Evolutionary conservation across 805 yeast species (phyloP).

Genomic region (Candida glaebosa): DNA sequence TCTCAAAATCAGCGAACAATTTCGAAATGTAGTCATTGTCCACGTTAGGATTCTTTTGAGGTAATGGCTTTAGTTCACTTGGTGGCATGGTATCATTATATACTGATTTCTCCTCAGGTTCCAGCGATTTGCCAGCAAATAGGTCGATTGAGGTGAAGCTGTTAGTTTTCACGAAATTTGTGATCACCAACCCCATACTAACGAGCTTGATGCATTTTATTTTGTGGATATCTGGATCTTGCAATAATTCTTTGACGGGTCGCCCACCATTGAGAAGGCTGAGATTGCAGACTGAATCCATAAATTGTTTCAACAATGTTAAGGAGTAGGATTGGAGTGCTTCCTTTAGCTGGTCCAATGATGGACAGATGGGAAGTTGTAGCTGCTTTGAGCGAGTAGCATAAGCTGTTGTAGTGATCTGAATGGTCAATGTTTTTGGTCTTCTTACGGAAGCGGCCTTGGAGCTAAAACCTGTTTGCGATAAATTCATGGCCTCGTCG

Average conservation of each 20-base stretch:
- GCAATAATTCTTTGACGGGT: slow-evolving; percentile 14
- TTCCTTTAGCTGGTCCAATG: slow-evolving; percentile 33
- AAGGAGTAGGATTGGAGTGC: slow-evolving; percentile 27
- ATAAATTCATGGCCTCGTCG: slow-evolving; percentile 50
- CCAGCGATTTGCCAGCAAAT: slow-evolving; percentile 14
- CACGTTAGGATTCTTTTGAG: neutral
- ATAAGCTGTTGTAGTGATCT: slow-evolving; percentile 21
- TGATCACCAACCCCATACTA: slow-evolving; percentile 48
- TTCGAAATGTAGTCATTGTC: slow-evolving; percentile 12
- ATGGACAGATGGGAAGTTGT: slow-evolving; percentile 31
- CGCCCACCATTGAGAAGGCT: slow-evolving; percentile 20
- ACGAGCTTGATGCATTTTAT: slow-evolving; percentile 40
- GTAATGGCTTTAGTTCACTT: neutral
- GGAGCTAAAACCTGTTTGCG: slow-evolving; percentile 16
- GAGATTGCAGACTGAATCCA: slow-evolving; percentile 20
- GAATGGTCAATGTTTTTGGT: slow-evolving; percentile 54
- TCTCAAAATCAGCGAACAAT: slow-evolving; percentile 18
- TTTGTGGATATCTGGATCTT: slow-evolving; percentile 13
- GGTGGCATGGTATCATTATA: slow-evolving; percentile 12
- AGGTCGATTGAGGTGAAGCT: slow-evolving; percentile 32
- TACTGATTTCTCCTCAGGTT: slow-evolving; percentile 1
- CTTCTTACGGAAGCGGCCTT: slow-evolving; percentile 32
- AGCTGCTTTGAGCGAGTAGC: slow-evolving; percentile 39
- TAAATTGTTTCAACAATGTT: slow-evolving; percentile 39
- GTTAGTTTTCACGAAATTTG: slow-evolving; percentile 49